Conservation (phyloP, 306 rosid genomes). For the Cercis canadensis region DNA sequence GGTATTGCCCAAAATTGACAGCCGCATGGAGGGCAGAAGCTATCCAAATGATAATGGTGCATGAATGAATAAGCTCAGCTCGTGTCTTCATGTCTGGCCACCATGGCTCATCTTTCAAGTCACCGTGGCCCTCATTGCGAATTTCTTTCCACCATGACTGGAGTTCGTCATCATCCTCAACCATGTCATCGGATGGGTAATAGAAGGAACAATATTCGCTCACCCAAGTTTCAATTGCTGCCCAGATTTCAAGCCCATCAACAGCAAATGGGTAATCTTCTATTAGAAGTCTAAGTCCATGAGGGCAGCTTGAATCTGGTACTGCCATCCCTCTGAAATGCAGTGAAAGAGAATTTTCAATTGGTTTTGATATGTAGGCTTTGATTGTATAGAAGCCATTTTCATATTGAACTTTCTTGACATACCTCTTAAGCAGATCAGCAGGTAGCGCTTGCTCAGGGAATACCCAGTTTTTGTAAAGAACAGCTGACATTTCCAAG, state of each 20-base stretch:
- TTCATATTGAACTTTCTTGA: slow-evolving; percentile 6
- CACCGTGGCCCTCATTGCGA: slow-evolving; percentile 84
- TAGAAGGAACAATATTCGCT: slow-evolving; percentile 69
- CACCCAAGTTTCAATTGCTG: slow-evolving; percentile 82
- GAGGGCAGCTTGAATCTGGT: slow-evolving; percentile 56
- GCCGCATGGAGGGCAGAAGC: slow-evolving; percentile 99
- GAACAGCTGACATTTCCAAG: slow-evolving; percentile 77
- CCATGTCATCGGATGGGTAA: slow-evolving; percentile 57
- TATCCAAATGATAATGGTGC: slow-evolving; percentile 86
- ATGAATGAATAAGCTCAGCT: slow-evolving; percentile 63
- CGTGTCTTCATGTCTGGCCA: slow-evolving; percentile 78
- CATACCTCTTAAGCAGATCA: slow-evolving; percentile 81
- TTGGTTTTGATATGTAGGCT: neutral
- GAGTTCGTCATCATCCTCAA: slow-evolving; percentile 65
- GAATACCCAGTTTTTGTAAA: slow-evolving; percentile 83
- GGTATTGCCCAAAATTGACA: slow-evolving; percentile 92
- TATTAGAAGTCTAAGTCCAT: slow-evolving; percentile 76
- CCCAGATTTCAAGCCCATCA: slow-evolving; percentile 92
- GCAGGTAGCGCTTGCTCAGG: slow-evolving; percentile 80
- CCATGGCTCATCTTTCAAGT: slow-evolving; percentile 71
- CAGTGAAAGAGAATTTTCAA: slow-evolving; percentile 21
- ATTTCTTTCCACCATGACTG: slow-evolving; percentile 86
- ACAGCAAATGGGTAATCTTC: slow-evolving; percentile 89
- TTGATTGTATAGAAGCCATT: too few species aligned
- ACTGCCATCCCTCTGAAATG: slow-evolving; percentile 78